These are phyloP conservation scores for Trypethelium eluteriae DNA, from an alignment of 495 filamentous ascomycete genomes.

Conservation along the genomic window DNA sequence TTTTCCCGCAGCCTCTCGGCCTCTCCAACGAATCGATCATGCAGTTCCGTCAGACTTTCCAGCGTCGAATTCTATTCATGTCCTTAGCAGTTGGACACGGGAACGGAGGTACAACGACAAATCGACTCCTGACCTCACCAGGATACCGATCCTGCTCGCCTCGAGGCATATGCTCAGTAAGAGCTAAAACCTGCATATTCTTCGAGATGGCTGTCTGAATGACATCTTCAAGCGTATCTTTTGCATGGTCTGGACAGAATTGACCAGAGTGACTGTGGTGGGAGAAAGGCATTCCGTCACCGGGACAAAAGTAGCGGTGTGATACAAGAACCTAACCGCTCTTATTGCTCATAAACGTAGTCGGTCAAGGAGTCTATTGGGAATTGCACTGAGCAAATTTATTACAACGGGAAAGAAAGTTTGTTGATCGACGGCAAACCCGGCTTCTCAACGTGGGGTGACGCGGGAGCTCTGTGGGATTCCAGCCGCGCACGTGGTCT, in stretches of 20 bases:
- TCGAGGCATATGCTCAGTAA: constrained; percentile 97
- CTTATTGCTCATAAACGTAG: background rate
- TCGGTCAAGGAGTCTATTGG: too few species aligned
- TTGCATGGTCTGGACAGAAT: constrained; percentile 81
- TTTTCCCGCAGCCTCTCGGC: constrained; percentile 60
- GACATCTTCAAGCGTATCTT: constrained; percentile 74
- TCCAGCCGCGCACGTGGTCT: too few species aligned
- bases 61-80: constrained; percentile 32
- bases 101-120: background rate
- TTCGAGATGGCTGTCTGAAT: constrained; percentile 68
- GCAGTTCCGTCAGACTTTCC: constrained; percentile 38
- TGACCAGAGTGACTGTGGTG: constrained; percentile 97
- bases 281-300: constrained; percentile 75
- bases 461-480: too few species aligned
- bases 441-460: too few species aligned
- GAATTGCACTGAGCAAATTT: too few species aligned
- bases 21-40: constrained; percentile 63
- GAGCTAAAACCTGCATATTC: constrained; percentile 71
- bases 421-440: too few species aligned
- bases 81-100: background rate
- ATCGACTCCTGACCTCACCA: constrained; percentile 60
- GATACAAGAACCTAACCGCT: background rate
- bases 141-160: constrained; percentile 74
- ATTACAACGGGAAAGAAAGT: too few species aligned
- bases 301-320: background rate